phyloP scores from a whole-genome alignment of 805 yeast genomes.

The Myxozyma monticola region DNA sequence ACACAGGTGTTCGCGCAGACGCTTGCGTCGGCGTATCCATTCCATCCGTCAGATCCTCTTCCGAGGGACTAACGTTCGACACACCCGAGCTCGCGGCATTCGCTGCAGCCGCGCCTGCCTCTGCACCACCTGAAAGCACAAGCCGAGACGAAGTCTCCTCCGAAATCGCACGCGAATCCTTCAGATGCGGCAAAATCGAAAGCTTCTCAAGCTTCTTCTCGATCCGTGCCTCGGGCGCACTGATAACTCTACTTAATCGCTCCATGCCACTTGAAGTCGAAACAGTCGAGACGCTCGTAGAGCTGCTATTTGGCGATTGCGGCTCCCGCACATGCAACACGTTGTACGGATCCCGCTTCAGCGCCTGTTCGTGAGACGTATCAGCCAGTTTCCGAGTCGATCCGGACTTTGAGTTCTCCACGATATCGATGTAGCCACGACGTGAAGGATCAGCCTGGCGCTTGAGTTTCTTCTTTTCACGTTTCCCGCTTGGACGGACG shows the following conservation, averaged over 20 bases:
- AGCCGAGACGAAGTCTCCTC: too few species aligned
- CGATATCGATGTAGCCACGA: slow-evolving; percentile 33
- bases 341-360: too few species aligned
- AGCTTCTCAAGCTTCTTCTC: too few species aligned
- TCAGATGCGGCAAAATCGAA: too few species aligned
- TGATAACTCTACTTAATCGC: slow-evolving; percentile 1
- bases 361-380: not conserved
- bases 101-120: slow-evolving; percentile 10
- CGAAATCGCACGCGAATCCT: too few species aligned
- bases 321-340: too few species aligned
- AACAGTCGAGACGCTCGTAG: not conserved
- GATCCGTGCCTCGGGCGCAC: slow-evolving; percentile 4
- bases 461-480: slow-evolving; percentile 37
- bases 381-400: slow-evolving; percentile 13
- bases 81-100: slow-evolving; percentile 4
- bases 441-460: slow-evolving; percentile 39
- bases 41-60: too few species aligned
- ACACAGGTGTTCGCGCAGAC: not conserved
- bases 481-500: slow-evolving; percentile 44
- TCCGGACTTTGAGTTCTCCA: slow-evolving; percentile 30
- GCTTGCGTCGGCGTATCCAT: not conserved
- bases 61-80: too few species aligned
- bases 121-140: too few species aligned
- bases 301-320: slow-evolving; percentile 3
- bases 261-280: too few species aligned